Conservation (phyloP, 192 early-diverging fungal species). For the Entomortierella chlamydospora region DNA sequence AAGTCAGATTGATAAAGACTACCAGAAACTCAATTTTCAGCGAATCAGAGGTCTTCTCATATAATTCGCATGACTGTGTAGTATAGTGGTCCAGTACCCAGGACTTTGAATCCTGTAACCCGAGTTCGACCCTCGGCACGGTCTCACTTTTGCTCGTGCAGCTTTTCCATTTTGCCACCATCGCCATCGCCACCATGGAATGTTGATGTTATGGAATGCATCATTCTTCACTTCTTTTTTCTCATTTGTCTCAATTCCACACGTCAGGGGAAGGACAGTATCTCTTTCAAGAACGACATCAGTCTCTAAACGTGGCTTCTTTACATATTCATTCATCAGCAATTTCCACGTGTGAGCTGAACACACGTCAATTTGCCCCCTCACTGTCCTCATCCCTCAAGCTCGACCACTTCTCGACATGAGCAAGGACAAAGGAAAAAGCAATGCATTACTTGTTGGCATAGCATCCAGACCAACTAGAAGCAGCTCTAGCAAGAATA, state of each 20-base stretch:
- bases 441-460: neutral
- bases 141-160: constrained; percentile 17
- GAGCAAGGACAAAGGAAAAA: neutral
- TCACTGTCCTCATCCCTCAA: neutral
- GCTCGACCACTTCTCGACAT: neutral
- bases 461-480: neutral
- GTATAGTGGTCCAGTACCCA: constrained; percentile 52
- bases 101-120: constrained; percentile 54
- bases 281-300: no score
- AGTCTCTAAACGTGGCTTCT: no score
- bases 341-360: neutral
- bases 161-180: constrained; percentile 1
- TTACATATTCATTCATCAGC: no score
- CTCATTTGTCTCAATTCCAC: neutral
- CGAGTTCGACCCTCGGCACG: constrained; percentile 54
- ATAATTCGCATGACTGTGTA: constrained; percentile 15
- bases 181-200: neutral
- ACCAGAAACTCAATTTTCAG: no score
- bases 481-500: neutral
- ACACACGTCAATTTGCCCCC: neutral
- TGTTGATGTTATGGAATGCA: neutral
- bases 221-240: neutral
- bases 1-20: no score
- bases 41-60: constrained; percentile 8
- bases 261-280: no score